These are phyloP conservation scores for Sporothrix phasma DNA, from an alignment of 2,329 filamentous ascomycete genomes.

Conservation along the genomic window DNA sequence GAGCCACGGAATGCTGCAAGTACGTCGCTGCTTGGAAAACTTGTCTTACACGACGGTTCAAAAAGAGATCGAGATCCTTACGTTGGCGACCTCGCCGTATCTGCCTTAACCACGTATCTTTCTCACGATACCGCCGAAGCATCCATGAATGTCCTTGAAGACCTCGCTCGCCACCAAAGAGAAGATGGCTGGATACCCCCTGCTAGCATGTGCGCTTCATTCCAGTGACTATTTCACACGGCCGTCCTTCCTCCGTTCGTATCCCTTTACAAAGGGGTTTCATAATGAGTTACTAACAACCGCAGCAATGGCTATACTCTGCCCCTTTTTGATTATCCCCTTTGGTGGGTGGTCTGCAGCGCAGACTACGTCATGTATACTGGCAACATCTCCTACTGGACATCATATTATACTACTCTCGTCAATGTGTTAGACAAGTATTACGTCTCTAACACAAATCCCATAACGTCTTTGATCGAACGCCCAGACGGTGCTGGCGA, in stretches of 20 bases:
- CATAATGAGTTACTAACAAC: background rate
- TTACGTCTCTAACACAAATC: constrained; percentile 35
- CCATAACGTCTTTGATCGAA: constrained; percentile 32
- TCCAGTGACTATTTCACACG: background rate
- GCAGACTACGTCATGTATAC: constrained; percentile 42
- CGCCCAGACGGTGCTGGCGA: constrained; percentile 37
- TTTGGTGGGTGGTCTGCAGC: constrained; percentile 42
- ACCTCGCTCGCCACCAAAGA: constrained; percentile 39
- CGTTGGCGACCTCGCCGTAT: constrained; percentile 41
- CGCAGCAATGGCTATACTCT: constrained; percentile 35
- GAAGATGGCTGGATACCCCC: constrained; percentile 45
- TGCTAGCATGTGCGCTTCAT: constrained; percentile 36
- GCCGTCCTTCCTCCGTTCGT: background rate
- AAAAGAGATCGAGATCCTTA: constrained; percentile 46
- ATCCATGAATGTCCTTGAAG: constrained; percentile 37
- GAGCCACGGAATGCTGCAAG: constrained; percentile 38
- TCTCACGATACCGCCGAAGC: constrained; percentile 34
- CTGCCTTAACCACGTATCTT: constrained; percentile 38
- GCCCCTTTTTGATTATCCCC: constrained; percentile 40
- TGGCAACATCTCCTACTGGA: constrained; percentile 33
- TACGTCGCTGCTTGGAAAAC: constrained; percentile 34
- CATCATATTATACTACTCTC: constrained; percentile 33
- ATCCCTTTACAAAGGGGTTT: no score
- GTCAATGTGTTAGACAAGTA: constrained; percentile 35
- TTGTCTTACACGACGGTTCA: constrained; percentile 40